Conservation (phyloP, 331 rosid species). For the Quercus lobata region DNA sequence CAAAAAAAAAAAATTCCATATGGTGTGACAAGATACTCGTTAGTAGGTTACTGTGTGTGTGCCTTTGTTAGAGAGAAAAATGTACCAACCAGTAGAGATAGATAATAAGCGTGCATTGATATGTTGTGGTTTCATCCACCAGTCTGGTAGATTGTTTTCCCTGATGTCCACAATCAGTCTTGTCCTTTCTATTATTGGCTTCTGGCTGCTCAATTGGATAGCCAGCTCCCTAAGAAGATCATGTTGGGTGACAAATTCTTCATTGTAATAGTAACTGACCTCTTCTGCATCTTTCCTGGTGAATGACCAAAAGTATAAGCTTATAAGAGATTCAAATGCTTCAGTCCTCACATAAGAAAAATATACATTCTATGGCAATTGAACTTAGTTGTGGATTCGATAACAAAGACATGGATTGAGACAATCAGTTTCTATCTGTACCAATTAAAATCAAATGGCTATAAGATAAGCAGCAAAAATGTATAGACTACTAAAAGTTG, state of each 20-base stretch:
- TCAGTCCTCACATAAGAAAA: no score
- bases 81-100: slow-evolving; percentile 51
- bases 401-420: no score
- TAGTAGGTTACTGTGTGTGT: background rate
- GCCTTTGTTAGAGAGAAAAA: background rate
- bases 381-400: no score
- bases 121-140: slow-evolving; percentile 43
- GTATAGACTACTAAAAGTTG: no score
- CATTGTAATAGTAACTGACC: slow-evolving; percentile 29
- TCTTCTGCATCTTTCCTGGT: slow-evolving; percentile 33
- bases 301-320: background rate
- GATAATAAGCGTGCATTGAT: slow-evolving; percentile 39
- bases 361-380: no score
- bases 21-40: no score
- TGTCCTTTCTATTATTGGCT: slow-evolving; percentile 26
- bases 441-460: no score
- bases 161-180: slow-evolving; percentile 42
- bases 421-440: no score
- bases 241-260: slow-evolving; percentile 40
- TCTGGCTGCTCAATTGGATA: slow-evolving; percentile 27
- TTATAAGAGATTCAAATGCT: background rate
- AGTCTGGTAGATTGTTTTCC: slow-evolving; percentile 35
- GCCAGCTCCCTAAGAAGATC: slow-evolving; percentile 66
- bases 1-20: background rate
- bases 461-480: no score